These are phyloP conservation scores for Sporothrix pallida DNA, from an alignment of 2,329 filamentous ascomycete genomes.

Conservation along the genomic window DNA sequence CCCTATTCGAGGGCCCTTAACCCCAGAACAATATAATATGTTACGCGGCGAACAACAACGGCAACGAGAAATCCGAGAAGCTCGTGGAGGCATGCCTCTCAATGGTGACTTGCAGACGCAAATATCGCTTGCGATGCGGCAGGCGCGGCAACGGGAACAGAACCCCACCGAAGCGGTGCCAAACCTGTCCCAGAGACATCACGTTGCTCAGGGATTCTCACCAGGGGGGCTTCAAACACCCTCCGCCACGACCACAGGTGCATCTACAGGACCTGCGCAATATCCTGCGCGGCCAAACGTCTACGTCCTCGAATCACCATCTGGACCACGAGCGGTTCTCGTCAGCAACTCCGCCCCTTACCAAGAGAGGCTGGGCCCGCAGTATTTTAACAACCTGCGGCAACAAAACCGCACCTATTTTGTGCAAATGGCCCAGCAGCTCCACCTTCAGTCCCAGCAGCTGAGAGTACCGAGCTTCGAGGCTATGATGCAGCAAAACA, in stretches of 20 bases:
- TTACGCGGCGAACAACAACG: no score
- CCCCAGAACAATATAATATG: no score
- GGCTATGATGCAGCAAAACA: slow-evolving; percentile 16
- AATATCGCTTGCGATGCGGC: not conserved
- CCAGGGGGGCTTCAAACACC: no score
- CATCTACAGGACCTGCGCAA: not conserved
- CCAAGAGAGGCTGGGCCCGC: no score
- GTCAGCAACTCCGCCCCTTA: slow-evolving; percentile 42
- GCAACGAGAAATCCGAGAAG: not conserved
- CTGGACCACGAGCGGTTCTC: slow-evolving; percentile 63
- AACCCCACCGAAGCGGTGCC: not conserved
- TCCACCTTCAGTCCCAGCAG: slow-evolving; percentile 28
- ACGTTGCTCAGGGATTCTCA: not conserved
- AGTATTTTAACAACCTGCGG: no score
- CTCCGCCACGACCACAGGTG: not conserved
- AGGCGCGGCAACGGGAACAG: not conserved
- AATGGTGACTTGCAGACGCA: not conserved
- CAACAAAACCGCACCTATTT: slow-evolving; percentile 13
- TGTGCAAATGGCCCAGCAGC: slow-evolving; percentile 21
- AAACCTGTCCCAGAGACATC: slow-evolving; percentile 2
- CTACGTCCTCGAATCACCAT: slow-evolving; percentile 66
- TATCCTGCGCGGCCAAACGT: slow-evolving; percentile 52
- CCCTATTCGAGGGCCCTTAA: no score
- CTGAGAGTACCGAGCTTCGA: slow-evolving; percentile 27
- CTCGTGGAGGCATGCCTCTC: no score